Evolutionary conservation across 352 stramenopile genomes (phyloP), one percentile per base, ranked within the genome.

Genomic region (Pythium biforme): DNA sequence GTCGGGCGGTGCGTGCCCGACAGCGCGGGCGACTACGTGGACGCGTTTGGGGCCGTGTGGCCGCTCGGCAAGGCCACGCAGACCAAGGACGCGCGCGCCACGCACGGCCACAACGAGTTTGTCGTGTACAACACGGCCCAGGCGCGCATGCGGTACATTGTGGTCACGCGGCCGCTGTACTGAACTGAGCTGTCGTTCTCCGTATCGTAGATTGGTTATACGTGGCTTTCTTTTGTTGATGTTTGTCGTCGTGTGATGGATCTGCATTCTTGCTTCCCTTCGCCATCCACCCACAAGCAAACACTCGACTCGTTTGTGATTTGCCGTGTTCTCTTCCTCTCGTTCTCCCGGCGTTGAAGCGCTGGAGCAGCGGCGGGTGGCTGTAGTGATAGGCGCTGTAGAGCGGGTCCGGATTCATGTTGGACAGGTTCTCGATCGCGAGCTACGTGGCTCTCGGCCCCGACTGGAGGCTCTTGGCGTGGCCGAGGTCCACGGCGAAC

Each of bases 391-490:
- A 98, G 14, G 87, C 91, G 33, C 85, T 96, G 79, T 98, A 99
- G 66, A 94, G 87, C 56, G 54, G 64, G 76, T 99, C 96, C 39
- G 94, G 90, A 70, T 97, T 98, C 92, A 99, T 98, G 69, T 98
- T 98, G 66, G 87, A 88, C 25, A 99, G 75, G 72, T 99, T 99
- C 72, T 99, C 96, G 56, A 99, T 85, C 72, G 93, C 88, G 49
- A 99, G 96, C 81, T 99, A 99, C 47, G 91, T 95, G 39, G 99
- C n/a, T n/a, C n/a, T n/a, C n/a, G n/a, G 85, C 7, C 96, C 97
- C 31, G 83, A 94, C 73, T 98, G 92, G 31, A 99, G 79, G n/a
- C 80, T 81, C 37, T 84, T 63, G 19, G 83, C 94, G 72, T 98
- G 89, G 6, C 90, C 95, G 8, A 99, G 74, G 53, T 94, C 83